Evolutionary conservation across 176 grass and related monocot species (phyloP), one percentile per base, ranked within the genome.

Genomic region (Phoenix roebelenii): DNA sequence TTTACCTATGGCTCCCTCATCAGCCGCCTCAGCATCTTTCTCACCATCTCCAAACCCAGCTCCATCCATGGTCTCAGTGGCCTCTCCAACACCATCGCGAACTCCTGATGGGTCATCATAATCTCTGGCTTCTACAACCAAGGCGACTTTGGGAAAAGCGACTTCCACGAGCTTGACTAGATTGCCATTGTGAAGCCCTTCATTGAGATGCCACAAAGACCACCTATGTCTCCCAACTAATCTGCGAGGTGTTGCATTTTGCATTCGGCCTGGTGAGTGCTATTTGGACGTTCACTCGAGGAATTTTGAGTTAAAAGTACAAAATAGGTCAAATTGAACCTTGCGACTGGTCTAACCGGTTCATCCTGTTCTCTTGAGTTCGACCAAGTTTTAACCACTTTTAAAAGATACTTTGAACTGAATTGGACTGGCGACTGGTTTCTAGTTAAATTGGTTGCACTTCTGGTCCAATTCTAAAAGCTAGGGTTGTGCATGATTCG

Each of bases 141-240:
- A 58, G 5, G 70, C 15, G 84, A 97, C 62, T 68, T 75, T 39
- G 81, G 81, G n/a, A 77, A 63, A 80, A 87, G 84, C 18, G 84
- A 97, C 55, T 97, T 97, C 72, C 81, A 97, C 78, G 93, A 97
- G 77, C 70, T 97, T 54, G 93, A 97, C 25, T 87, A 97, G 78
- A 68, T 91, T 55, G 73, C 81, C 4, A 72, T 81, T 15, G 78
- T 89, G 52, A 81, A 65, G 63, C 81, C 93, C 50, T 97, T 97
- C 60, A 70, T 74, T 23, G 88, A 91, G 83, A 85, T 49, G 82
- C 84, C 48, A 66, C 90, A 29, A 97, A 85, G 76, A 87, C 87
- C 57, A 76, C 72, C 22, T 17, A 65, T 25, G 75, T 97, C 26
- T 50, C 54, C 54, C 75, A 88, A 61, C 63, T 91, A 51, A 78